Evolutionary conservation across 2,329 filamentous ascomycete species (phyloP), one percentile per base, ranked within the genome.

Genomic region (Sporothrix sp.): DNA sequence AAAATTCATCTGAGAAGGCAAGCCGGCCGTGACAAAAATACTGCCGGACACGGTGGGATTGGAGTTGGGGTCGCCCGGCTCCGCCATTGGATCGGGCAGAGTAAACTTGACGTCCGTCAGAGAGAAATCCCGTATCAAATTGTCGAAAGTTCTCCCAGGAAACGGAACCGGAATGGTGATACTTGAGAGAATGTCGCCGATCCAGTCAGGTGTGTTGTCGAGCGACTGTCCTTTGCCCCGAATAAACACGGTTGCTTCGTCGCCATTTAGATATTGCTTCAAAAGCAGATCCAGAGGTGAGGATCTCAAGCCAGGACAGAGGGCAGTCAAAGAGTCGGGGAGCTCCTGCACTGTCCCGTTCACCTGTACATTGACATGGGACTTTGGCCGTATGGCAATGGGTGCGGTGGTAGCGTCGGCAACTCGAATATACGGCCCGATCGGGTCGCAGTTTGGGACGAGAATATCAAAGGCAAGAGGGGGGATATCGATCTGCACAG

Each of bases 1-100:
- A 57, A 97, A 84, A 61, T 95, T 89, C 74, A 97, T 84, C 63
- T 95, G 85, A 38, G 86, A 76, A 0, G 93, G 93, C 30, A 97
- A 66, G 10, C 73, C 80, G 23, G 94, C 84, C 16, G 90, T 72
- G 10, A 90, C 90, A 54, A 86, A 73, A 40, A 96, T 84, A 18
- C 84, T 82, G 3, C 90, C 90, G 27, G 88, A 95, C 14, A 98
- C 82, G 50, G 78, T 82, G 9, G 90, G 89, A 50, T 84, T 79
- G 4, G 84, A 74, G 46, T 83, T 79, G 0, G 87, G 85, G 10
- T 82, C 79, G 52, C 76, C 79, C 0, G 87, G 86, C 16, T 89
- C 81, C 2, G 88, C 87, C 59, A 84, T 78, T 1, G 87, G 85
- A 59, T 89, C 81, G 0, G 93, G 93, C 40, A 98, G 70, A 44